Evolutionary conservation across 2,329 filamentous ascomycete genomes (phyloP), one percentile per base, ranked within the genome.

Genomic region (Xylariaceae sp.): DNA sequence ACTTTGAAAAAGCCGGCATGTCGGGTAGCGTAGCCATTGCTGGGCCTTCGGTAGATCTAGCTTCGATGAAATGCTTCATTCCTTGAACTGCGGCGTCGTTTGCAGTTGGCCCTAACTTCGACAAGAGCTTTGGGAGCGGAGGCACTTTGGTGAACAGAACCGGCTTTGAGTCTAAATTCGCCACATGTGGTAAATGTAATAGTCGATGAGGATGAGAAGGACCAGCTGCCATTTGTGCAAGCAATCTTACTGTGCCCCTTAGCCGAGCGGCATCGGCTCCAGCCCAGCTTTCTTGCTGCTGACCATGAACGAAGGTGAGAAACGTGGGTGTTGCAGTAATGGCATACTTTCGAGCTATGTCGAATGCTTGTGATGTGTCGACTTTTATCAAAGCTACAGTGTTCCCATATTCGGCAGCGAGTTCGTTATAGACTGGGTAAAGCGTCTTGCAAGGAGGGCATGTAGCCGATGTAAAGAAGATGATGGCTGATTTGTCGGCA

Each of bases 391-490:
- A 81, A 0, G 84, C 75, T 3, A 85, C 86, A 62, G 86, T 86
- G 26, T 81, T 75, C 1, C 82, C 86, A 23, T 86, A 79, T 67
- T 95, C 88, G 21, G 81, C 83, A 1, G 92, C 92, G 0, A 97
- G 77, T 59, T 90, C 80, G 56, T 95, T 88, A 65, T 91, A 97
- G 0, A 87, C 73, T 1, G 92, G 91, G 64, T 96, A 95, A 2
- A 93, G 81, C 13, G 84, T 74, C 70, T 89, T 93, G 80, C 93
- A 97, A 0, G 92, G 92, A 1, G 85, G 82, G 67, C 92, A 97
- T 2, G 87, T 94, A 2, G 88, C 83, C 3, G 91, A 96, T 0
- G 93, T 97, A 75, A 97, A 97, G 77, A 97, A 97, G 51, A 97
- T 81, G 30, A 93, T 83, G 0, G 90, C 90, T 55, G 87, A 91